Evolutionary conservation across 805 yeast genomes (phyloP), one percentile per base, ranked within the genome.

Genomic region (Jamesozyma lodderae): DNA sequence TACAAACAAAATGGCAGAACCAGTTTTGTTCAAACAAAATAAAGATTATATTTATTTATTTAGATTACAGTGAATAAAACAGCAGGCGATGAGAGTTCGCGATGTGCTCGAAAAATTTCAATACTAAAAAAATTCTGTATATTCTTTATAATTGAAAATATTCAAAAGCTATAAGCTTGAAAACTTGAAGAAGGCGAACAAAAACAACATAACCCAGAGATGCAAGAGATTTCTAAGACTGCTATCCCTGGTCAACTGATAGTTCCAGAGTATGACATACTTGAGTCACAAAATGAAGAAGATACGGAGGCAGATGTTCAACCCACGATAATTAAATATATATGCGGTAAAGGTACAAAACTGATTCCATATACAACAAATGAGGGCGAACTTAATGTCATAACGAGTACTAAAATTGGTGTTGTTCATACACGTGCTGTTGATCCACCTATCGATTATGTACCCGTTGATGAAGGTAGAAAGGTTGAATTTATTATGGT

Each of bases 191-290:
- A 15, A 29, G 32, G 6, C 16, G 8, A 29, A 16, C 17, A 17
- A 29, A 29, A 11, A 29, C 29, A 11, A 26, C 11, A 6, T 13
- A n/a, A 5, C 15, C 29, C 11, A 29, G 13, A 29, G 16, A 38
- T 38, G 37, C 34, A 28, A 21, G 31, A 35, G 18, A 31, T 54
- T 13, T 79, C 80, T 16, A 60, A 65, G 23, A 55, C 57, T 26
- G 84, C 72, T 2, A 67, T 79, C n/a, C 95, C 96, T 1, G 95
- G 96, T 0, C 95, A 86, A 49, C 72, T 79, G 30, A 66, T 86
- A 18, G 70, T 77, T 15, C 88, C 92, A 1, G 63, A 69, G 6
- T 68, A 64, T 48, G 67, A 68, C 7, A 38, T 60, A 4, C 45
- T 38, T 13, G 25, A 33, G 6, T 19, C 11, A 13, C 22, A 31